Base-by-base conservation (phyloP, 2,329 filamentous ascomycete genomes). In the Colletotrichum sp. region DNA sequence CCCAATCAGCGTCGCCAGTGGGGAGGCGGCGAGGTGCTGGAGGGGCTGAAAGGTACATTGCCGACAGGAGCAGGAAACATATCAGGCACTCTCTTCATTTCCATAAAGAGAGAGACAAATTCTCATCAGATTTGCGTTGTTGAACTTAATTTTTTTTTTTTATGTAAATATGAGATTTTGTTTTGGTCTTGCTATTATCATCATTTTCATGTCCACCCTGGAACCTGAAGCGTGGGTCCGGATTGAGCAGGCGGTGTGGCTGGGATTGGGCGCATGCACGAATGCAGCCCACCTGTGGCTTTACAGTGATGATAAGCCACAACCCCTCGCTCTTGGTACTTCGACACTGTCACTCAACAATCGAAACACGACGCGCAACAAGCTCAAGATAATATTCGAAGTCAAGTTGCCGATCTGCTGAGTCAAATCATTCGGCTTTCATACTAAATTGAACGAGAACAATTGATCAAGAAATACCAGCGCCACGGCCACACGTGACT, bases 401-500 rank as follows among this genome's bases (percentile, higher is more conserved):
- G 18, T n/a, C 38, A 43, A n/a, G 5, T 10, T 6, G 0, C 0
- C 5, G 8, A n/a, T 6, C 5, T n/a, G 3, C 38, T 18, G 8
- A 3, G 1, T 43, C 5, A n/a, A 6, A 43, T 43, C 5, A n/a
- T 43, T 6, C 9, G 9, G 18, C 18, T 0, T n/a, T 12, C 3
- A 12, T 9, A 18, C 16, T 38, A 5, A 5, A 5, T 43, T n/a
- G 0, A n/a, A 12, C 9, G n/a, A 21, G 43, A 52, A 21, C 10
- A 21, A 13, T 52, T 52, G 43, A 30, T 13, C 24, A 30, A n/a
- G 13, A 58, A 16, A 30, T 3, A 30, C 15, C 13, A 38, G 7
- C 24, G 30, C n/a, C 55, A 7, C 38, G 6, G 18, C 24, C n/a
- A 28, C 72, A 71, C 71, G 68, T 77, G 67, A 77, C 69, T 56